These are phyloP conservation scores for Pleurotus citrinopileatus DNA, from an alignment of 768 basidiomycete genomes.

Conservation along the genomic window DNA sequence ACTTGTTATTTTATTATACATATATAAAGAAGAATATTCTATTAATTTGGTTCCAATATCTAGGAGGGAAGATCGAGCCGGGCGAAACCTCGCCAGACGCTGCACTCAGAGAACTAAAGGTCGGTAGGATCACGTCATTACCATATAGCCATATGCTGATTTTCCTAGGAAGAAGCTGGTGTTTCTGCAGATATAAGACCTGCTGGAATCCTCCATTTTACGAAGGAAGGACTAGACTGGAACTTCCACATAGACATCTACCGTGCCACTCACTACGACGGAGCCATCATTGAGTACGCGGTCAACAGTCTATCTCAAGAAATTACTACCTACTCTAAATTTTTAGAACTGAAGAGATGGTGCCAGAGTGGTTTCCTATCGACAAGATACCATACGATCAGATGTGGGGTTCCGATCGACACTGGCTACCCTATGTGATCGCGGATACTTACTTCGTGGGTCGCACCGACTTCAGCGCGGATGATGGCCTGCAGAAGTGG, in stretches of 20 bases:
- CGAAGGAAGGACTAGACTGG: slow-evolving; percentile 47
- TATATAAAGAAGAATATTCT: no score
- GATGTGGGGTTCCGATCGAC: slow-evolving; percentile 60
- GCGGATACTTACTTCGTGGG: slow-evolving; percentile 38
- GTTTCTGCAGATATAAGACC: slow-evolving; percentile 63
- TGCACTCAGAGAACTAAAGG: slow-evolving; percentile 73
- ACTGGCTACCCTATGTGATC: slow-evolving; percentile 68
- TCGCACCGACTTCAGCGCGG: slow-evolving; percentile 39
- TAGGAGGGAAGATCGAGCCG: slow-evolving; percentile 76
- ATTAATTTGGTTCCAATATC: not conserved
- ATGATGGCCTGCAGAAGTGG: slow-evolving; percentile 39
- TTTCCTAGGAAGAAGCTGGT: slow-evolving; percentile 75
- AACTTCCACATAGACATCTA: slow-evolving; percentile 76
- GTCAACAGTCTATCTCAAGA: slow-evolving; percentile 1
- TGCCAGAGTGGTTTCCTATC: slow-evolving; percentile 72
- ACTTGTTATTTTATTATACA: no score
- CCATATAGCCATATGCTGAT: not conserved
- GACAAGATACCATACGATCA: slow-evolving; percentile 56
- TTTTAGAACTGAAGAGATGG: slow-evolving; percentile 83
- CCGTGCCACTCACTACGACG: slow-evolving; percentile 57
- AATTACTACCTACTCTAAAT: not conserved
- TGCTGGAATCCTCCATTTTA: slow-evolving; percentile 65
- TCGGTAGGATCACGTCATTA: slow-evolving; percentile 18
- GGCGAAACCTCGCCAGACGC: slow-evolving; percentile 69
- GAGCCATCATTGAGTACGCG: slow-evolving; percentile 64